phyloP scores from a whole-genome alignment of 306 rosid genomes.

The Senna siamea region DNA sequence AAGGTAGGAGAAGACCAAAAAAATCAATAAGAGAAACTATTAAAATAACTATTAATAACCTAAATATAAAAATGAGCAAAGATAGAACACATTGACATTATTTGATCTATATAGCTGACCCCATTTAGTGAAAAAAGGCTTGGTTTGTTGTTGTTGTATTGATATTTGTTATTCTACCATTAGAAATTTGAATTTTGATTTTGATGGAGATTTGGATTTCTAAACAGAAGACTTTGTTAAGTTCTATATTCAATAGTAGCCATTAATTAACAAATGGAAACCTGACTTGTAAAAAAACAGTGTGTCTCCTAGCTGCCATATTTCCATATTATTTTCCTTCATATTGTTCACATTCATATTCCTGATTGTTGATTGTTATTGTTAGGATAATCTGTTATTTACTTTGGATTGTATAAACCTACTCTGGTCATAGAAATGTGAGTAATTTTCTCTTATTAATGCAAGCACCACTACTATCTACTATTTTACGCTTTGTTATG shows the following conservation, averaged over 20 bases:
- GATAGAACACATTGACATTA: too few relatives aligned
- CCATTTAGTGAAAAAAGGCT: too few relatives aligned
- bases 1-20: too few relatives aligned
- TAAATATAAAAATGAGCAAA: too few relatives aligned
- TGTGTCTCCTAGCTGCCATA: constrained; percentile 1
- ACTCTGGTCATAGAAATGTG: constrained; percentile 15
- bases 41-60: too few relatives aligned
- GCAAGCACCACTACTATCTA: constrained; percentile 23
- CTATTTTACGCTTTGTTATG: constrained; percentile 15
- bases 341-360: background rate
- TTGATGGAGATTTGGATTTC: background rate
- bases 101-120: too few relatives aligned
- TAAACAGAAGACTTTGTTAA: background rate
- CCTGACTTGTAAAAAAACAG: background rate
- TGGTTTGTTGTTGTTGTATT: too few relatives aligned
- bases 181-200: too few relatives aligned
- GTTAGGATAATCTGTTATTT: background rate
- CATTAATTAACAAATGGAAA: background rate
- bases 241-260: background rate
- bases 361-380: constrained; percentile 3
- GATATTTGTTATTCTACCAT: background rate
- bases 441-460: constrained; percentile 17
- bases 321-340: constrained; percentile 26
- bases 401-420: constrained; percentile 29
- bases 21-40: too few relatives aligned